phyloP scores from a whole-genome alignment of 176 grass and related monocot species.

The Themeda triandra region DNA sequence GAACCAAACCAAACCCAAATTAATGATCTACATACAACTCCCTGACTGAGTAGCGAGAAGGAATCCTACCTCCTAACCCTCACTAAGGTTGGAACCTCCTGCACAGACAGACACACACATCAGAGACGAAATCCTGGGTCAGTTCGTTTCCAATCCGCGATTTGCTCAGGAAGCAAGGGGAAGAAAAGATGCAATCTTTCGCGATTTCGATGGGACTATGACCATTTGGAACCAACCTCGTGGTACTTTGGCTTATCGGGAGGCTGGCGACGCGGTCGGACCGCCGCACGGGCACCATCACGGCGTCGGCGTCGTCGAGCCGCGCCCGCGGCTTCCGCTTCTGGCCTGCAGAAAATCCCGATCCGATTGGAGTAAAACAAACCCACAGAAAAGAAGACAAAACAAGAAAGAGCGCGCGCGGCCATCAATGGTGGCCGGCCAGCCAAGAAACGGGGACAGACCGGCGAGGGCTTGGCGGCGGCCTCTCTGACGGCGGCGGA shows the following conservation, averaged over 20 bases:
- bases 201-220: neutral
- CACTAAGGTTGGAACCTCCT: constrained; percentile 9
- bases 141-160: neutral
- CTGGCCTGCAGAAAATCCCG: constrained; percentile 36
- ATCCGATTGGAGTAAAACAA: too few species aligned
- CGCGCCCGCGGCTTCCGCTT: constrained; percentile 50
- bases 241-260: constrained; percentile 42
- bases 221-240: constrained; percentile 27
- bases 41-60: too few species aligned
- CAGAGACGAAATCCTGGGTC: neutral
- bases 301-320: neutral
- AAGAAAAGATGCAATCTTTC: neutral
- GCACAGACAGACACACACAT: neutral
- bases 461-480: constrained; percentile 45
- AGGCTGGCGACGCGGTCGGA: constrained; percentile 55
- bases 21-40: neutral
- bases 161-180: neutral
- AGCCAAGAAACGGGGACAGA: constrained; percentile 7
- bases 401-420: neutral
- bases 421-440: too few species aligned
- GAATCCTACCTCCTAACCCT: constrained; percentile 28
- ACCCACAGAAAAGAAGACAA: neutral
- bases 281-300: constrained; percentile 13
- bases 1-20: neutral
- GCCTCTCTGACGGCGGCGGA: constrained; percentile 52